Conservation (phyloP, 2,329 filamentous ascomycete genomes). For the Drechmeria coniospora region DNA sequence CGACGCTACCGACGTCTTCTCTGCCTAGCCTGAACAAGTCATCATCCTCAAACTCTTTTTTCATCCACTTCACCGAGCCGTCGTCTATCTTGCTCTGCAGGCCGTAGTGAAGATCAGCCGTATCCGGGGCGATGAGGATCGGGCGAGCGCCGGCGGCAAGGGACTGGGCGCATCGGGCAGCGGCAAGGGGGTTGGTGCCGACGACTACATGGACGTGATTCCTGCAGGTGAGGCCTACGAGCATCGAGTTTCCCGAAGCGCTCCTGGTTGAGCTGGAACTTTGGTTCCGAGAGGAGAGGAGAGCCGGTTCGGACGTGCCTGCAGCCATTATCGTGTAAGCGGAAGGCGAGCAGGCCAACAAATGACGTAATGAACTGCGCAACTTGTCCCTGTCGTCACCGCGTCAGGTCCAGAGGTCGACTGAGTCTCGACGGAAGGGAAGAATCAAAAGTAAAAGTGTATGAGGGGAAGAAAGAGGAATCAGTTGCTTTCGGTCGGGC, state of each 20-base stretch:
- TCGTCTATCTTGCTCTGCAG: conserved; percentile 50
- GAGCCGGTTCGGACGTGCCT: no score
- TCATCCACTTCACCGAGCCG: conserved; percentile 49
- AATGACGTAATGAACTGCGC: no score
- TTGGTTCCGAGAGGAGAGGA: no score
- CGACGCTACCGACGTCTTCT: conserved; percentile 58
- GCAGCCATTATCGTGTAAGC: no score
- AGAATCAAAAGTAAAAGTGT: no score
- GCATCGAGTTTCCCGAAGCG: conserved; percentile 31
- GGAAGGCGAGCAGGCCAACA: no score
- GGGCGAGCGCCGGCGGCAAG: conserved; percentile 70
- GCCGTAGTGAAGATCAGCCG: conserved; percentile 40
- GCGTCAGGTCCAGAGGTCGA: no score
- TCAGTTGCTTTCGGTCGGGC: no score
- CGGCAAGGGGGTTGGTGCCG: conserved; percentile 77
- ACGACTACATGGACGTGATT: conserved; percentile 70
- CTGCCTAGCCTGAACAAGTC: conserved; percentile 69
- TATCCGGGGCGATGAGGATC: conserved; percentile 58
- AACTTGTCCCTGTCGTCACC: no score
- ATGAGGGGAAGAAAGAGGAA: no score
- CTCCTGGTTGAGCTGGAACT: no score
- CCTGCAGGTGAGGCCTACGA: conserved; percentile 56
- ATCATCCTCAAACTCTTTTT: conserved; percentile 49
- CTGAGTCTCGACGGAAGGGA: no score
- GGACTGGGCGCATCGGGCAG: conserved; percentile 64